These are phyloP conservation scores for Ganoderma sinense DNA, from an alignment of 1,284 basidiomycete species.

Conservation along the genomic window DNA sequence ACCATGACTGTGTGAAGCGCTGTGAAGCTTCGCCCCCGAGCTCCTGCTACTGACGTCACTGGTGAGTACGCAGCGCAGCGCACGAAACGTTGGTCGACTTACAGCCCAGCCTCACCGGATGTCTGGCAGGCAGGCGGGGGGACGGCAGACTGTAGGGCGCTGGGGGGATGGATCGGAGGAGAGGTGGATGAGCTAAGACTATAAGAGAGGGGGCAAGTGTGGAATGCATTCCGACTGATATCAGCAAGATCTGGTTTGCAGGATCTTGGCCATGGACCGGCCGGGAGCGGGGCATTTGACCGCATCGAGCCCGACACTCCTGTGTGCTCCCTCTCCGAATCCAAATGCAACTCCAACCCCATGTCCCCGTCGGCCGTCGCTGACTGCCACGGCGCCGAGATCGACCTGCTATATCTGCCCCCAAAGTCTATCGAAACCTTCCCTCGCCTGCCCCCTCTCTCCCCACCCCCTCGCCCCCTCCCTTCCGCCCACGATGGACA, in stretches of 20 bases:
- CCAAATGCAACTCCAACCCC: background rate
- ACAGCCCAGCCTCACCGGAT: no score
- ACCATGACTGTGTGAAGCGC: background rate
- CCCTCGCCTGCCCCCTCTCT: slow-evolving; percentile 4
- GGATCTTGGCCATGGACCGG: background rate
- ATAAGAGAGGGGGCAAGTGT: no score
- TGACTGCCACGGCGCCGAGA: background rate
- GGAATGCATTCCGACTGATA: background rate
- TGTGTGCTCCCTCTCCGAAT: background rate
- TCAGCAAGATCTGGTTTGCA: background rate
- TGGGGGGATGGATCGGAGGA: background rate
- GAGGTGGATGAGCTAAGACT: background rate
- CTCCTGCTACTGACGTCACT: background rate
- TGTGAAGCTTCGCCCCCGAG: no score
- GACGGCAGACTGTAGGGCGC: background rate
- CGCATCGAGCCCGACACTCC: background rate
- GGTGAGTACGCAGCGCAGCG: background rate
- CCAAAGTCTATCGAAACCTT: slow-evolving; percentile 2
- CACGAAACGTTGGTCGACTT: background rate
- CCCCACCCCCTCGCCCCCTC: slow-evolving; percentile 3
- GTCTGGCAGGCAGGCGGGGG: background rate
- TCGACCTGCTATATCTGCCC: slow-evolving; percentile 4
- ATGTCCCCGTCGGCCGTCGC: background rate
- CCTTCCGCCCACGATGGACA: slow-evolving; percentile 44
- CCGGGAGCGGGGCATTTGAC: background rate